These are phyloP conservation scores for Rhodotorula sp. DNA, from an alignment of 1,284 basidiomycete species.

Conservation along the genomic window DNA sequence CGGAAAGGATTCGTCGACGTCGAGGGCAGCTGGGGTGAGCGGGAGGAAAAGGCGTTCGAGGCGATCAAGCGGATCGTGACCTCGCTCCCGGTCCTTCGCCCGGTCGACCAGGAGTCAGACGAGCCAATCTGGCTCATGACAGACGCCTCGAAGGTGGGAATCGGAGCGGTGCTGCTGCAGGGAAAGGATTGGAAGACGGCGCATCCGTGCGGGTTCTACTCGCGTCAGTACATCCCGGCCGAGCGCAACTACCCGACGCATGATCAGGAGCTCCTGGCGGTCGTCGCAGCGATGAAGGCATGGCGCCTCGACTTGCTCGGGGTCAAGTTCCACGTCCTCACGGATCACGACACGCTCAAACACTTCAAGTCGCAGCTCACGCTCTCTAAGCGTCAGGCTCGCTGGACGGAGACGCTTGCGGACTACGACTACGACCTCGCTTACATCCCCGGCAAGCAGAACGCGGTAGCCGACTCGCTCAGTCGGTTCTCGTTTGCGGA, in stretches of 20 bases:
- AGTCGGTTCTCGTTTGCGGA: conserved; percentile 25
- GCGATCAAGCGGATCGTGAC: conserved; percentile 49
- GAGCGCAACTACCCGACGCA: conserved; percentile 35
- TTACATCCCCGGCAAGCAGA: conserved; percentile 47
- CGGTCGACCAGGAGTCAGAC: conserved; percentile 45
- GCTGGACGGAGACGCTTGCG: conserved; percentile 43
- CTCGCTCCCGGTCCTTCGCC: conserved; percentile 47
- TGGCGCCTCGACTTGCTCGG: neutral
- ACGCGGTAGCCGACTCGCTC: conserved; percentile 44
- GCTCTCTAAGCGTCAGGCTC: neutral
- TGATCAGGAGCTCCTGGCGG: neutral
- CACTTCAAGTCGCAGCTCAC: neutral
- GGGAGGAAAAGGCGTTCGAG: conserved; percentile 43
- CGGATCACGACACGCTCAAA: neutral
- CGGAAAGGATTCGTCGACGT: conserved; percentile 30
- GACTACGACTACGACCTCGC: conserved; percentile 48
- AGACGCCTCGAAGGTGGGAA: conserved; percentile 15
- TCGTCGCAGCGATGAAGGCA: neutral
- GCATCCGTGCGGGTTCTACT: conserved; percentile 28
- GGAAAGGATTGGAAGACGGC: conserved; percentile 20
- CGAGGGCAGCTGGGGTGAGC: too few relatives aligned
- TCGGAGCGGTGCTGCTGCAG: conserved; percentile 28
- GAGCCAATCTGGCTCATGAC: conserved; percentile 32
- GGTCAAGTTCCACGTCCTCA: neutral
- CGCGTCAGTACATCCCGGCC: conserved; percentile 19